These are phyloP conservation scores for Fraxinus velutina DNA, from an alignment of 305 asterid genomes.

Conservation along the genomic window DNA sequence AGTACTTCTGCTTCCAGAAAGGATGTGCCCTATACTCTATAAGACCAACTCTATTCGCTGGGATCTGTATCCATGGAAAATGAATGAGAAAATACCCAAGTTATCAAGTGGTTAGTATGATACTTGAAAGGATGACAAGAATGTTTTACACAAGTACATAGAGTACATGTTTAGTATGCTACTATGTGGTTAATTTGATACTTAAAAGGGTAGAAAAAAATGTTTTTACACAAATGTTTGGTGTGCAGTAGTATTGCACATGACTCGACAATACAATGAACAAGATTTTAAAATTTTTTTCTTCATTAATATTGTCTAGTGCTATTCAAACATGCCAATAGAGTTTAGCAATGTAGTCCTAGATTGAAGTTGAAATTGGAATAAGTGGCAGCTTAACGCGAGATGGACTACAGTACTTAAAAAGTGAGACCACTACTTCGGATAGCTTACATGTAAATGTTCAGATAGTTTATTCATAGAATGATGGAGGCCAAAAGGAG, in stretches of 20 bases:
- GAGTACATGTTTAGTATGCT: background rate
- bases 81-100: background rate
- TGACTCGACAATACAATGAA: background rate
- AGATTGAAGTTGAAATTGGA: background rate
- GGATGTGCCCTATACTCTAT: conserved; percentile 95
- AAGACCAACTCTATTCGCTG: conserved; percentile 69
- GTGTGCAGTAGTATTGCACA: background rate
- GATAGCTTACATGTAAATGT: background rate
- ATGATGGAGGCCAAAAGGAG: background rate
- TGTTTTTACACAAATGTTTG: background rate
- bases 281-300: background rate
- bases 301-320: background rate
- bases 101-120: background rate
- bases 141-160: background rate
- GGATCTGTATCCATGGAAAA: conserved; percentile 49
- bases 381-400: background rate
- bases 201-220: background rate
- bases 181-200: background rate
- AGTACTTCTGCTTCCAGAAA: conserved; percentile 90
- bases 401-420: background rate
- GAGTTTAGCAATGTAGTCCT: background rate
- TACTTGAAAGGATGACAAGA: background rate
- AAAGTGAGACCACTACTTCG: background rate
- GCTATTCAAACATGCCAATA: background rate
- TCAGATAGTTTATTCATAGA: background rate